phyloP scores from a whole-genome alignment of 2,329 filamentous ascomycete species.

The Fusarium denticulatum region DNA sequence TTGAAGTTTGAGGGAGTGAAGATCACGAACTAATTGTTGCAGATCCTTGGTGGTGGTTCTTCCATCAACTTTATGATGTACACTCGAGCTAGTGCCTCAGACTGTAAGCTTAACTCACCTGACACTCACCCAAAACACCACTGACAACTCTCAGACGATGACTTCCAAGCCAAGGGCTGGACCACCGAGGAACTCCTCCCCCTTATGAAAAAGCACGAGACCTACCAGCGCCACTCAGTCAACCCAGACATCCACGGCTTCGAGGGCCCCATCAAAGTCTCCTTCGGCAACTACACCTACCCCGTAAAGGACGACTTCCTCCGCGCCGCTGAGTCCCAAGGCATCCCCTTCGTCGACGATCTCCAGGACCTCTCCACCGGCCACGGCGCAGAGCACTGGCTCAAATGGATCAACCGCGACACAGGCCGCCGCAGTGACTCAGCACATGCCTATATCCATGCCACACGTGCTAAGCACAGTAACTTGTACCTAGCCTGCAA shows the following conservation, averaged over 20 bases:
- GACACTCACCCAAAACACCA: background rate
- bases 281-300: conserved; percentile 83
- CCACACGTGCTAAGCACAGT: conserved; percentile 73
- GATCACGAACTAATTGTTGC: background rate
- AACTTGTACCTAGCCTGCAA: conserved; percentile 79
- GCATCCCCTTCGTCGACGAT: conserved; percentile 78
- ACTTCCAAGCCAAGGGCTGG: conserved; percentile 85
- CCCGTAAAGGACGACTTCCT: conserved; percentile 86
- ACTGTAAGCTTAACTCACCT: conserved; percentile 9
- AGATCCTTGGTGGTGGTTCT: conserved; percentile 74
- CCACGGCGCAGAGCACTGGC: conserved; percentile 81
- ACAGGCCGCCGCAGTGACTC: conserved; percentile 73
- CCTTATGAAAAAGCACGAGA: conserved; percentile 84
- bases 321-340: conserved; percentile 76
- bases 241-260: conserved; percentile 78
- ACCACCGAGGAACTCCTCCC: conserved; percentile 78
- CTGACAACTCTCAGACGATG: conserved; percentile 56
- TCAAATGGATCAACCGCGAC: conserved; percentile 83
- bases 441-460: conserved; percentile 81
- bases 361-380: conserved; percentile 76
- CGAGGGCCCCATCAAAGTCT: conserved; percentile 84
- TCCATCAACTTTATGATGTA: conserved; percentile 81
- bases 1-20: background rate
- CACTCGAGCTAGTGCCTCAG: conserved; percentile 43
- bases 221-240: conserved; percentile 73